A percentile compares a stretch with the other conserved stretches of the same genome.
Conservation (phyloP, 164 flowering plant species). For the Chloranthus sessilifolius region DNA sequence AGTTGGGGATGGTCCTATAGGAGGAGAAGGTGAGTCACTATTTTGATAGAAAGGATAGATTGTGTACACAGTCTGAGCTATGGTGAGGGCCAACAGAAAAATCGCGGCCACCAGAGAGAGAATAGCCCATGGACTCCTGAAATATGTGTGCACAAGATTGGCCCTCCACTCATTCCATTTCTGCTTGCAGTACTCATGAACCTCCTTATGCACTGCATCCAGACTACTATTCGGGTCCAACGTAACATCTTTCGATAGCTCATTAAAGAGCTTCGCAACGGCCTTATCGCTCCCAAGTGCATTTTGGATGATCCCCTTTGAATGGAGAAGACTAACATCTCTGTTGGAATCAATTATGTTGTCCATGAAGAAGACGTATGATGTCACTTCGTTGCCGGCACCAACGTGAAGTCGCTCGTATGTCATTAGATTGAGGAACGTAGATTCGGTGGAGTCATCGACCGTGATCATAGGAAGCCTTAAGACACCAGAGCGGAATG, state of each 20-base stretch:
- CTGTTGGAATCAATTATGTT: conserved; percentile 38
- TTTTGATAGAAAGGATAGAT: conserved; percentile 18
- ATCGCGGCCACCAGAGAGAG: conserved; percentile 44
- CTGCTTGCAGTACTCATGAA: conserved; percentile 36
- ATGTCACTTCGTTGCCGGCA: conserved; percentile 44
- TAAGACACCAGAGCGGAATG: conserved; percentile 38
- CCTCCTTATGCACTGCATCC: conserved; percentile 27
- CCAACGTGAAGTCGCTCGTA: conserved; percentile 51
- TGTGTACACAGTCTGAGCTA: conserved; percentile 38
- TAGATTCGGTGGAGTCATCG: conserved; percentile 46
- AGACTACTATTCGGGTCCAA: conserved; percentile 35
- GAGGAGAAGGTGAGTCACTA: not conserved
- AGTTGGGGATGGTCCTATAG: not conserved
- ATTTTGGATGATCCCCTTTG: conserved; percentile 36
- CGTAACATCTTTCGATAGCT: conserved; percentile 37
- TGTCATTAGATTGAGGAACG: conserved; percentile 51
- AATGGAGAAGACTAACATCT: conserved; percentile 40
- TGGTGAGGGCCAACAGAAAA: conserved; percentile 38
- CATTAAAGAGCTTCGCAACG: conserved; percentile 48
- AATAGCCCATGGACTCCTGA: conserved; percentile 54
- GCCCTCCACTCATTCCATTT: conserved; percentile 46
- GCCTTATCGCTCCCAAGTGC: conserved; percentile 54
- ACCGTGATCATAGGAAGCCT: conserved; percentile 32
- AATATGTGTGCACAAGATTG: conserved; percentile 44
- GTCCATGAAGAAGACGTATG: conserved; percentile 55